Evolutionary conservation across 257 asterid species (phyloP).

Genomic region (Ophiorrhiza pumila): DNA sequence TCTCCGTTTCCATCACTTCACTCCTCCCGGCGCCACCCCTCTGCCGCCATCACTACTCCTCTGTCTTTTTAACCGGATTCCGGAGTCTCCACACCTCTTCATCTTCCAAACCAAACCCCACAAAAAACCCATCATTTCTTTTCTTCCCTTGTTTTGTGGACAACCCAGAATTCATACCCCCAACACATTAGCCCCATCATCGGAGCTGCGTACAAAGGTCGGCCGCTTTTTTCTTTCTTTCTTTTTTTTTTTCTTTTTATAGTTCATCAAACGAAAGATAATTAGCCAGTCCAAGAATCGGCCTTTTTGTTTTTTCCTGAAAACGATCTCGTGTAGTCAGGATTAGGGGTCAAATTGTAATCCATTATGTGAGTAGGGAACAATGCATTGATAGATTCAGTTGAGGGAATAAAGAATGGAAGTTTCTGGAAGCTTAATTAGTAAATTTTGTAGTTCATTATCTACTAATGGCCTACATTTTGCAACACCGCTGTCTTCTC

Average conservation of each 20-base stretch:
- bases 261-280: no score
- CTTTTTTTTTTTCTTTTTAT: no score
- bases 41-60: no score
- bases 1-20: neutral
- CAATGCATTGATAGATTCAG: neutral
- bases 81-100: neutral
- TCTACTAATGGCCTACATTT: conserved; percentile 61
- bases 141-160: neutral
- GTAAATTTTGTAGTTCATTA: conserved; percentile 47
- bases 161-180: no score
- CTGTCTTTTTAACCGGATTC: no score
- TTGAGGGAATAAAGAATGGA: conserved; percentile 43
- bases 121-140: neutral
- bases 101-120: neutral
- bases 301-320: neutral
- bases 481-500: conserved; percentile 52
- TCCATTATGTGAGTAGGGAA: neutral
- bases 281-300: neutral
- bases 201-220: no score
- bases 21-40: no score
- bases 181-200: no score
- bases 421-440: conserved; percentile 49
- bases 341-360: neutral
- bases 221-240: no score
- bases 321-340: neutral